Conservation (phyloP, 2,329 filamentous ascomycete species). For the Aspergillus jensenii region DNA sequence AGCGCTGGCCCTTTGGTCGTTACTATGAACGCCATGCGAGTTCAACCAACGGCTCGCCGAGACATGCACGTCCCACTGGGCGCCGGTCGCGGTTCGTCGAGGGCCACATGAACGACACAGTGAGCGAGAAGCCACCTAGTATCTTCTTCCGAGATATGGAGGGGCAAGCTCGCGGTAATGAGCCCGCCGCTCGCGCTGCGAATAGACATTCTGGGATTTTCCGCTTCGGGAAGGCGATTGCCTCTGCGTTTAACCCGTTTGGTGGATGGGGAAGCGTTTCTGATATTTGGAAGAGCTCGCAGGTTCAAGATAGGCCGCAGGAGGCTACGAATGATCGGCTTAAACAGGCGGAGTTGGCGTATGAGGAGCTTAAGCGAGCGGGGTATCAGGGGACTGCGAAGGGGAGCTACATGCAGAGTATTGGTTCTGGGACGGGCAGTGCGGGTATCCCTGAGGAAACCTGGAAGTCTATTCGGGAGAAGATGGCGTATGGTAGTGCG, state of each 20-base stretch:
- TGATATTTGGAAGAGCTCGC: conserved; percentile 45
- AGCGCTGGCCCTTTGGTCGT: conserved; percentile 17
- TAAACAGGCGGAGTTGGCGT: conserved; percentile 51
- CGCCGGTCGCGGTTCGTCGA: conserved; percentile 69
- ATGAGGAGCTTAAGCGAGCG: conserved; percentile 54
- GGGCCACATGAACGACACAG: conserved; percentile 82
- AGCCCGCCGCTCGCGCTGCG: conserved; percentile 9
- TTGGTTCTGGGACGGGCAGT: conserved; percentile 13
- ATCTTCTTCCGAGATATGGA: conserved; percentile 57
- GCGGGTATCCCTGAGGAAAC: conserved; percentile 33
- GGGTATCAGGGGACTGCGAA: conserved; percentile 48
- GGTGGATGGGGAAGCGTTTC: conserved; percentile 46
- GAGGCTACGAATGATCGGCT: conserved; percentile 43
- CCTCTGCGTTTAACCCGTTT: conserved; percentile 55
- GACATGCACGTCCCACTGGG: conserved; percentile 27
- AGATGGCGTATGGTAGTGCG: conserved; percentile 23
- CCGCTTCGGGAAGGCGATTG: conserved; percentile 56
- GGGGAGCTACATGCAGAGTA: conserved; percentile 29
- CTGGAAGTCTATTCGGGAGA: conserved; percentile 34
- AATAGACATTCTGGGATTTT: conserved; percentile 49
- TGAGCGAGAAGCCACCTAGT: conserved; percentile 68
- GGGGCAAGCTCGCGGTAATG: conserved; percentile 16
- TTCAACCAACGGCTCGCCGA: conserved; percentile 17
- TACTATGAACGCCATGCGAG: conserved; percentile 2
- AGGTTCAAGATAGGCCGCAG: conserved; percentile 38